Evolutionary conservation across 2,329 filamentous ascomycete species (phyloP), one percentile per base, ranked within the genome.

Genomic region (Pseudogymnoascus sp.): DNA sequence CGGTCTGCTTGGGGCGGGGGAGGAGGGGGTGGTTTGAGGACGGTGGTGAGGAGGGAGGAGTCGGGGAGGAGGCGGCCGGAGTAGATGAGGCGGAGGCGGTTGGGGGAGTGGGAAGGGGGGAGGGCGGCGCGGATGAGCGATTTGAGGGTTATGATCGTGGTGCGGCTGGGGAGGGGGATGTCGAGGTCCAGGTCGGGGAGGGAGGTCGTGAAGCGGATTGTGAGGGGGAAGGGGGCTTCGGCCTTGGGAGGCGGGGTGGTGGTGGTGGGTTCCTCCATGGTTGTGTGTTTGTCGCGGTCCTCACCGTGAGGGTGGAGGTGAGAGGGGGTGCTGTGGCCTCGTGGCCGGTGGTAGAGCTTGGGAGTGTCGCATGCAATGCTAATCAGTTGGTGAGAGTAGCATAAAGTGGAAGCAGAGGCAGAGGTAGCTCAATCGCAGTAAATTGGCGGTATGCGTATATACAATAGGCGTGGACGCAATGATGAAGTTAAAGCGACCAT

Each of bases 161-260:
- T 92, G 33, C 80, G 79, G 59, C 80, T 75, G 0, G 92, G 90
- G 5, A 80, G 77, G 59, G 84, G 75, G 71, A 97, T 85, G 70
- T 91, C 86, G 65, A 97, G 83, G 42, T 88, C 83, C 40, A 97
- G 83, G 74, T 97, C 94, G 14, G 91, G 88, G 63, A 93, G 83
- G 1, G 91, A 87, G 65, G 88, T 87, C 62, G 91, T 91, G 82
- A 99, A 97, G 75, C 93, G 92, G 74, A 97, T 87, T 38, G 90
- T 93, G 53, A 97, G 81, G 70, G 89, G 86, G 63, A 96, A 80
- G 35, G 81, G 81, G 18, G 28, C 64, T 21, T 60, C 28, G 37
- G 56, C 25, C 31, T 47, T 18, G 4, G 47, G 7, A 2, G 21
- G 35, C 2, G 21, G 37, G 25, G 28, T 33, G n/a, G 50, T 37